Base-by-base conservation (phyloP, 2,329 filamentous ascomycete species). In the Ophiocordyceps camponoti-leonardi region DNA sequence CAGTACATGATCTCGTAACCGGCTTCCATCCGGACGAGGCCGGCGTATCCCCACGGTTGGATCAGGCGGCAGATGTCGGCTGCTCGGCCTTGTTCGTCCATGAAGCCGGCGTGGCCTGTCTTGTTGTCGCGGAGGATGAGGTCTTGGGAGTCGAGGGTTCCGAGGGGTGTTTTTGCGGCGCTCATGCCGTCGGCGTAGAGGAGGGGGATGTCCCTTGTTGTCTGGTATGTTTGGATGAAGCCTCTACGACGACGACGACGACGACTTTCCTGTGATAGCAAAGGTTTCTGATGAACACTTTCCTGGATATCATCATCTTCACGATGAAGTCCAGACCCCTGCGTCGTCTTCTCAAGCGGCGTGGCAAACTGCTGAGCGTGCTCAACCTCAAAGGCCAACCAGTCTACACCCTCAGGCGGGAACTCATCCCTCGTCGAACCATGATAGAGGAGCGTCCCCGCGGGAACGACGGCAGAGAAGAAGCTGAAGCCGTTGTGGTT, bases 331-430 rank as follows among this genome's bases (percentile, higher is more conserved):
- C 35, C n/a, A 4, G 35, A n/a, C 2, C 7, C 4, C 14, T 4
- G 16, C 35, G 16, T n/a, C 22, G 22, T 39, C 18, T 5, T n/a
- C 8, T 10, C 30, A 3, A 6, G 30, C 14, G 12, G 31, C 35
- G 31, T 33, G 12, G 31, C 35, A 39, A 39, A 39, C 4, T n/a
- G 10, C 11, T 18, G 22, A 0, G 82, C 79, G 59, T 87, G 83
- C 53, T 87, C 82, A 4, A 81, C 71, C 57, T 87, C 83, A 54
- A 86, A 87, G 0, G 83, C 83, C 1, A 87, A 65, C 81, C 83
- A 86, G 53, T 86, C 78, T 3, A 68, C 71, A 0, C 67, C 71
- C 2, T 61, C 58, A 0, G 83, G 68, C 0, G 67, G 63, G 1
- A 69, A 58, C 1, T 63, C 51, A 0, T 63, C 51, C 0, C 54